phyloP scores from a whole-genome alignment of 2,329 filamentous ascomycete species.

The Penicillium sp. region DNA sequence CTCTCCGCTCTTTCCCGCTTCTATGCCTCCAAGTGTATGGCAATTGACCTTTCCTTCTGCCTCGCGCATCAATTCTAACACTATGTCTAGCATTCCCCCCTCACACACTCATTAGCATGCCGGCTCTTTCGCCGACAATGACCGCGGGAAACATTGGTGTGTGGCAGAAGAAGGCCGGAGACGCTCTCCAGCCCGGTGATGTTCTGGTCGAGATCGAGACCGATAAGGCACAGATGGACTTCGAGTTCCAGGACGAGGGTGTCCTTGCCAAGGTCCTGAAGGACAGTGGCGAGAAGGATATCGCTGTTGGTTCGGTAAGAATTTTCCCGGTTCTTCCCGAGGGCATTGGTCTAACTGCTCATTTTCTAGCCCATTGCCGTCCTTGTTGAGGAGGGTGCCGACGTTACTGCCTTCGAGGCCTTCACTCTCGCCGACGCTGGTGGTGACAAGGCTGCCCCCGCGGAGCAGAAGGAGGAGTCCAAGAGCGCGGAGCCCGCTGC shows the following conservation, averaged over 20 bases:
- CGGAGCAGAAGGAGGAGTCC: slow-evolving; percentile 64
- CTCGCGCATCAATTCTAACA: slow-evolving; percentile 11
- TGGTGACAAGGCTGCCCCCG: slow-evolving; percentile 70
- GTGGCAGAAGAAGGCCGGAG: slow-evolving; percentile 97
- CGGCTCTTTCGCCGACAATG: slow-evolving; percentile 97
- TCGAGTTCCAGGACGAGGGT: slow-evolving; percentile 98
- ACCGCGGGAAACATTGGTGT: slow-evolving; percentile 91
- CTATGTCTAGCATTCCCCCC: slow-evolving; percentile 76
- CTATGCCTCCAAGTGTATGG: slow-evolving; percentile 70
- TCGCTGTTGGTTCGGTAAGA: slow-evolving; percentile 91
- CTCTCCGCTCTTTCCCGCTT: slow-evolving; percentile 64
- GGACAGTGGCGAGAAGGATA: slow-evolving; percentile 89
- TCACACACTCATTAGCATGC: slow-evolving; percentile 96
- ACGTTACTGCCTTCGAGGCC: slow-evolving; percentile 82
- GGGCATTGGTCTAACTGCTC: slow-evolving; percentile 10
- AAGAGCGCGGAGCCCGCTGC: slow-evolving; percentile 46
- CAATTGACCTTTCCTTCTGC: slow-evolving; percentile 14
- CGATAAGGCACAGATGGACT: slow-evolving; percentile 99
- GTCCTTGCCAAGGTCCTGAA: slow-evolving; percentile 92
- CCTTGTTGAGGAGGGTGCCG: slow-evolving; percentile 86
- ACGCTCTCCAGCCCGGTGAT: slow-evolving; percentile 83
- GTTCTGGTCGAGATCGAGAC: slow-evolving; percentile 98
- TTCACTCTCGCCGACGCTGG: slow-evolving; percentile 91
- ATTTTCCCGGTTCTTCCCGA: slow-evolving; percentile 22
- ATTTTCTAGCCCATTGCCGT: slow-evolving; percentile 82